Percentiles rank a stretch among this genome's conserved stretches.
Evolutionary conservation across 169 alveolate species (phyloP).

Genomic region (Plasmodium cynomolgi): DNA sequence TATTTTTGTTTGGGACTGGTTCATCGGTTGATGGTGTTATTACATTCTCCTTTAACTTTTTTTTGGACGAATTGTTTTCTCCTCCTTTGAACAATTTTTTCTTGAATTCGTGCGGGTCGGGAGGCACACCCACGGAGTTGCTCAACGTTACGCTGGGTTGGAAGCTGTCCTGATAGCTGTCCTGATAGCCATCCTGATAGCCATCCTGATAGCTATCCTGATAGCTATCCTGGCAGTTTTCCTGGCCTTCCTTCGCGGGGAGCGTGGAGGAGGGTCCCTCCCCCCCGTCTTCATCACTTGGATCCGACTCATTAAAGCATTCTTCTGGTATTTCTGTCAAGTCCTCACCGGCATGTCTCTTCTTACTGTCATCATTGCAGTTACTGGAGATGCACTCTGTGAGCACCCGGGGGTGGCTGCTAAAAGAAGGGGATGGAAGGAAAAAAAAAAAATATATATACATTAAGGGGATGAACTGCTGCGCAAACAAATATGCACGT

Average conservation of each 20-base stretch:
- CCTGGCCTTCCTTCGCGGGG: background rate
- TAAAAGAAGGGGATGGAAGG: background rate
- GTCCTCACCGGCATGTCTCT: background rate
- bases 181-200: no score
- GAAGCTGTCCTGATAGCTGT: no score
- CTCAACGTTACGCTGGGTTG: background rate
- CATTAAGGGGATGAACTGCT: background rate
- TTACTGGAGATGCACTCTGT: background rate
- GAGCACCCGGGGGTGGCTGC: slow-evolving; percentile 1
- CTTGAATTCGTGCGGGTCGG: background rate
- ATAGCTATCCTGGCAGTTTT: no score
- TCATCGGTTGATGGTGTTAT: background rate
- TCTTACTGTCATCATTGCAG: background rate
- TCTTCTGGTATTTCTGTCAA: background rate
- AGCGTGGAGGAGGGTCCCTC: background rate
- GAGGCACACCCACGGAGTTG: background rate
- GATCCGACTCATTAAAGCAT: background rate
- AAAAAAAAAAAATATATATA: background rate
- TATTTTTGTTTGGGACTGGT: background rate
- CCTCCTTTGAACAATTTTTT: background rate
- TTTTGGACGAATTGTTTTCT: background rate
- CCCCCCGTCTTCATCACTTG: background rate
- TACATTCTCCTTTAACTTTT: background rate
- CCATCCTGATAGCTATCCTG: no score
- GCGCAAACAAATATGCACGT: background rate